These are phyloP conservation scores for Pichia insulana DNA, from an alignment of 805 yeast genomes.

Conservation along the genomic window DNA sequence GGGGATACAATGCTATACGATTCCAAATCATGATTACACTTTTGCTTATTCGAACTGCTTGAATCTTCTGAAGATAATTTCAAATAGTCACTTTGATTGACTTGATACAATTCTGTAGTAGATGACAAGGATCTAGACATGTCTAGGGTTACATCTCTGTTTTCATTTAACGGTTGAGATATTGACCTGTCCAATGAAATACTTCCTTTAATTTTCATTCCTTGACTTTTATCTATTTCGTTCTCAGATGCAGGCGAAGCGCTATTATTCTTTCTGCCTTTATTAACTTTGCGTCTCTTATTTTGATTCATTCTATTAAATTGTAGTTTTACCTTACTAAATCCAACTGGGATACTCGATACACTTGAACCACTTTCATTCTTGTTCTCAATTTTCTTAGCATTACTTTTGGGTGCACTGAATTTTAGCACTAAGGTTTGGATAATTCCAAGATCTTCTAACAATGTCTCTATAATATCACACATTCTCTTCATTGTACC, in stretches of 20 bases:
- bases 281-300: neutral
- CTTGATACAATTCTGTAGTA: neutral
- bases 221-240: neutral
- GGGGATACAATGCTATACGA: no score
- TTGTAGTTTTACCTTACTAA: conserved; percentile 17
- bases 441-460: conserved; percentile 34
- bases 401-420: conserved; percentile 24
- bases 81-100: no score
- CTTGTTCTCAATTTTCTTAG: conserved; percentile 22
- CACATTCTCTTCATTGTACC: conserved; percentile 36
- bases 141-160: neutral
- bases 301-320: conserved; percentile 1
- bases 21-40: no score
- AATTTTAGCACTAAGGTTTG: conserved; percentile 23
- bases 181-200: neutral
- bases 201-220: neutral
- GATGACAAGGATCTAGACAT: neutral
- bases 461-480: conserved; percentile 34
- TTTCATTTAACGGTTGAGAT: neutral
- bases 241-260: neutral
- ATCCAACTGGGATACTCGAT: conserved; percentile 25
- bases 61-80: no score
- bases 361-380: conserved; percentile 28
- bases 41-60: no score
- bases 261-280: neutral